Evolutionary conservation across 768 basidiomycete genomes (phyloP).

Genomic region (Serendipita sp.): DNA sequence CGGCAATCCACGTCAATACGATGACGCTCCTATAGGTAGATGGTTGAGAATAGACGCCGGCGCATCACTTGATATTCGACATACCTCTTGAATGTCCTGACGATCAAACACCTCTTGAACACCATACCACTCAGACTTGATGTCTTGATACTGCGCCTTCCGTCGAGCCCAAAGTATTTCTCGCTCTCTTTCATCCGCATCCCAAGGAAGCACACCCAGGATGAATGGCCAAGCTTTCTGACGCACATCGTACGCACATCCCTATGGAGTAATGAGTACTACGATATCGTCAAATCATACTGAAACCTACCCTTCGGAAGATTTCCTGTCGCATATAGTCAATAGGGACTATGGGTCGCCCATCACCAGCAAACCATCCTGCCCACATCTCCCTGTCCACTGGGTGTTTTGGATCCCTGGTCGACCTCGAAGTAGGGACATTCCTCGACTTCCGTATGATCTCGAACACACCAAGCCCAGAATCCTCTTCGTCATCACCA

Average conservation of each 20-base stretch:
- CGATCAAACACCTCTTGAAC: constrained; percentile 68
- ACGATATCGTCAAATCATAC: neutral
- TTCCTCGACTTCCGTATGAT: constrained; percentile 46
- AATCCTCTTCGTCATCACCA: constrained; percentile 41
- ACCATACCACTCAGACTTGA: constrained; percentile 73
- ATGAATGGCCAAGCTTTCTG: constrained; percentile 83
- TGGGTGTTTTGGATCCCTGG: constrained; percentile 65
- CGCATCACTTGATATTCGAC: constrained; percentile 15
- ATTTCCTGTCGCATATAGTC: constrained; percentile 64
- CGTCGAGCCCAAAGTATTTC: constrained; percentile 45
- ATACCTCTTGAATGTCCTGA: constrained; percentile 65
- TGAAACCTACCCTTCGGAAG: constrained; percentile 39
- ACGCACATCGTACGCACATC: constrained; percentile 27
- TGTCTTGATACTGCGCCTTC: constrained; percentile 50
- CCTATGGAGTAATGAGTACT: neutral
- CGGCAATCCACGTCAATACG: constrained; percentile 94
- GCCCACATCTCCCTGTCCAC: constrained; percentile 59
- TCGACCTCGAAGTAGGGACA: constrained; percentile 64
- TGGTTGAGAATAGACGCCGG: constrained; percentile 1
- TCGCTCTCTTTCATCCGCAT: constrained; percentile 45
- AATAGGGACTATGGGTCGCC: constrained; percentile 43
- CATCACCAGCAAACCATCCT: constrained; percentile 62
- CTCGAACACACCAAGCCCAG: constrained; percentile 77
- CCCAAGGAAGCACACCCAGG: constrained; percentile 73
- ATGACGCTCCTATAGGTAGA: constrained; percentile 53